Evolutionary conservation across 2,329 filamentous ascomycete species (phyloP), one percentile per base, ranked within the genome.

Genomic region (Talaromyces funiculosus): DNA sequence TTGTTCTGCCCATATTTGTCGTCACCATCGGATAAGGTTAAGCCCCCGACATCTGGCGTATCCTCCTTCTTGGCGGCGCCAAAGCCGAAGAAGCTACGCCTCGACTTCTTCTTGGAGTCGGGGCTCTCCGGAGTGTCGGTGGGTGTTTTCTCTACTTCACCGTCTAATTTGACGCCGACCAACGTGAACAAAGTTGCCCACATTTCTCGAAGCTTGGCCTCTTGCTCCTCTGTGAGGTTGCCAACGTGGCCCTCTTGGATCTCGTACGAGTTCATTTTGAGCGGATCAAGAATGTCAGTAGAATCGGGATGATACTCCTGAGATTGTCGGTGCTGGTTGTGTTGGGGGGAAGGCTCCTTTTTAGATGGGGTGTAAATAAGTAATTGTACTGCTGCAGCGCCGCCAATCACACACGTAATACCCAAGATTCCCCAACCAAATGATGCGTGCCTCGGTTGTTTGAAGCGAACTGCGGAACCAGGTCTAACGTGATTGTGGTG

Each of bases 1-100:
- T 93, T 94, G 38, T 84, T 89, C 75, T 94, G 90, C 51, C 92
- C 92, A 73, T 95, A 93, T 78, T 97, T 99, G 78, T 99, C 94
- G 60, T 97, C 90, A 3, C 80, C 78, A 12, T 86, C 83, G 24
- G 78, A 74, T 49, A 73, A 64, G 26, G 66, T 69, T 61, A 77
- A 65, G 12, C 67, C 51, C 14, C 29, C 51, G 14, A 54, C 24
- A 26, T 54, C 51, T 40, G 33, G 51, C 37, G 78, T 72, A 5
- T 73, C 69, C 22, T 73, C 67, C 54, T 72, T 66, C 67, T 86
- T 86, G 68, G 82, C 84, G 65, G 84, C 82, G 71, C 94, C 93
- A 18, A 93, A 75, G 33, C 82, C 81, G 26, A 63, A 59, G 62
- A 90, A 81, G 49, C 86, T 84, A 75, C 88, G 89, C 78, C 92